Evolutionary conservation across 805 yeast genomes (phyloP), one percentile per base, ranked within the genome.

Genomic region (Kazachstania psychrophila): DNA sequence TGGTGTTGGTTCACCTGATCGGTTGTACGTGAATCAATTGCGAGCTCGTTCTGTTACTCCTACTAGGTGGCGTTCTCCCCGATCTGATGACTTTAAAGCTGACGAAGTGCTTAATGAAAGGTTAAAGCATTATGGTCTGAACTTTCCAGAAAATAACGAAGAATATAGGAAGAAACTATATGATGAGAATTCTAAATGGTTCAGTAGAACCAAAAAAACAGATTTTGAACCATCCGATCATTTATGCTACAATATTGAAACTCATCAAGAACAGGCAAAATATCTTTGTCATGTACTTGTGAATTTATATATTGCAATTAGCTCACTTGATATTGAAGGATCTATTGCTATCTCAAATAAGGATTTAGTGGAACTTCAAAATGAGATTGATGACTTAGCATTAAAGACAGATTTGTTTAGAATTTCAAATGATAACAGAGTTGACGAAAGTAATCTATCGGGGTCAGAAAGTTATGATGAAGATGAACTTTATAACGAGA

Each of bases 271-370:
- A 39, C 81, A 77, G 40, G 80, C 84, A 13, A 70, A 68, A 37
- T 87, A 86, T 48, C 63, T 89, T 27, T 70, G 83, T 30, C 92
- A 81, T 51, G 81, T 89, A n/a, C 69, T 88, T 23, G 71, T 80
- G 2, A 86, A 84, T 56, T 58, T 92, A 14, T 83, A 83, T 55
- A 74, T 84, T 38, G 86, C 96, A 8, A 70, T 84, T 32, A 69
- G 73, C 39, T 73, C 92, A 3, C 63, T 79, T 43, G 95, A 86
- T 54, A 64, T 86, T 12, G 79, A 75, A 49, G 89, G 95, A 2
- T 64, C 72, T 6, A 63, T 85, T 16, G 69, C 75, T 3, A 73
- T 83, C 10, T 73, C 82, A 9, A 76, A 83, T 9, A 73, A 72
- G 41, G 94, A 83, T 47, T 62, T 83, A 39, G 76, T 82, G 1